A percentile compares a stretch with the other conserved stretches of the same genome.
These are phyloP conservation scores for Saccharomyces pastorianus DNA, from an alignment of 1,139 yeast genomes.

Conservation along the genomic window DNA sequence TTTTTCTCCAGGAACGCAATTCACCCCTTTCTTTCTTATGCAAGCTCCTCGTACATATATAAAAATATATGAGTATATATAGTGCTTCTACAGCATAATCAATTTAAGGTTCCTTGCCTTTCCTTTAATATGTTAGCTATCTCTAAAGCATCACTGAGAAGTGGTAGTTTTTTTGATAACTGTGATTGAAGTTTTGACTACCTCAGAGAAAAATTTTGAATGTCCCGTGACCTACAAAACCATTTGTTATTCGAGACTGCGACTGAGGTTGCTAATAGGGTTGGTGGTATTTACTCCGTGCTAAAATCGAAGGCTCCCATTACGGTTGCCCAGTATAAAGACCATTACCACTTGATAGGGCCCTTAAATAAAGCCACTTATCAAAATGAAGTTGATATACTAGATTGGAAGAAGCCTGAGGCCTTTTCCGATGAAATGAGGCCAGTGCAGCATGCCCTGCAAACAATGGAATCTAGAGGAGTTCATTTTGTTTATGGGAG, in stretches of 20 bases:
- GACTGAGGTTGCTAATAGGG: conserved; percentile 94
- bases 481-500: conserved; percentile 79
- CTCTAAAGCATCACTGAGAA: not conserved
- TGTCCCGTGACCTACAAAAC: conserved; percentile 69
- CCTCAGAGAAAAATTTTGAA: conserved; percentile 17
- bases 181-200: not conserved
- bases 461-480: conserved; percentile 66
- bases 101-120: not conserved
- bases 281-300: conserved; percentile 94
- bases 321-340: conserved; percentile 85
- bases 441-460: conserved; percentile 34
- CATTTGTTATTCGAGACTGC: conserved; percentile 88
- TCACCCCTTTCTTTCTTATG: not conserved
- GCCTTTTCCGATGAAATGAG: conserved; percentile 34
- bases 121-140: not conserved
- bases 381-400: conserved; percentile 84
- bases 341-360: conserved; percentile 78
- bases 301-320: conserved; percentile 93
- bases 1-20: not conserved
- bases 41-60: not conserved
- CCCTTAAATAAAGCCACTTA: conserved; percentile 75
- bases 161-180: not conserved
- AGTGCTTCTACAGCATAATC: not conserved
- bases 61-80: not conserved
- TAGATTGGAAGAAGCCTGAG: conserved; percentile 55